Conservation (phyloP, 2,329 filamentous ascomycete genomes). For the Aspergillus puulaauensis region DNA sequence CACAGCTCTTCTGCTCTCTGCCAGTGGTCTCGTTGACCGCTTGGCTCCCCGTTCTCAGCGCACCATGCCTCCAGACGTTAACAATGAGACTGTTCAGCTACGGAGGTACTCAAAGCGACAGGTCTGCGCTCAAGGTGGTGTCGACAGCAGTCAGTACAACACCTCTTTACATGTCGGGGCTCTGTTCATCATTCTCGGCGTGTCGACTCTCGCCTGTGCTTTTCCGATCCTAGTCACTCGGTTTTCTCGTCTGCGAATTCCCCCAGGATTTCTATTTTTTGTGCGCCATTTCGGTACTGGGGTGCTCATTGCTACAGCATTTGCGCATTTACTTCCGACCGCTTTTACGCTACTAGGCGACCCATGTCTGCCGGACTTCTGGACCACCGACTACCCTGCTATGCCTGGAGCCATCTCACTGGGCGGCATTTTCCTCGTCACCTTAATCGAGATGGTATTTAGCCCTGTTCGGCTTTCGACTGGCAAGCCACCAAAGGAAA, state of each 20-base stretch:
- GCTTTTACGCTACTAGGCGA: slow-evolving; percentile 51
- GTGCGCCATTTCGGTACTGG: slow-evolving; percentile 78
- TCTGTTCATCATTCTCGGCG: slow-evolving; percentile 59
- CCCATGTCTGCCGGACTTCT: slow-evolving; percentile 56
- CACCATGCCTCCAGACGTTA: not conserved
- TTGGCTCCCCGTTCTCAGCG: slow-evolving; percentile 1
- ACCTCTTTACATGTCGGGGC: slow-evolving; percentile 64
- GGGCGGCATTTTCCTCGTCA: slow-evolving; percentile 45
- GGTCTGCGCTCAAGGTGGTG: slow-evolving; percentile 27
- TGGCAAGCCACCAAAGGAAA: slow-evolving; percentile 7
- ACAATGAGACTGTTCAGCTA: not conserved
- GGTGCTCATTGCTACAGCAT: slow-evolving; percentile 81
- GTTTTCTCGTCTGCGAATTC: slow-evolving; percentile 57
- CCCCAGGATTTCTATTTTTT: slow-evolving; percentile 41
- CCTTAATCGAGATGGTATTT: slow-evolving; percentile 59
- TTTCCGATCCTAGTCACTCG: slow-evolving; percentile 66
- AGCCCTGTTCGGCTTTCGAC: slow-evolving; percentile 34
- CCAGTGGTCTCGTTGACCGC: slow-evolving; percentile 14
- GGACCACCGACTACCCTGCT: slow-evolving; percentile 47
- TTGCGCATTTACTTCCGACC: slow-evolving; percentile 72
- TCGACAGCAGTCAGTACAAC: slow-evolving; percentile 52
- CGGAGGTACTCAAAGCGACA: slow-evolving; percentile 18
- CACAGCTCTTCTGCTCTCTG: slow-evolving; percentile 24
- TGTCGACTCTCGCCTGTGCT: slow-evolving; percentile 59
- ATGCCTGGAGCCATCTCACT: slow-evolving; percentile 51